These are phyloP conservation scores for Ophiostoma tasmaniense DNA, from an alignment of 2,329 filamentous ascomycete genomes.

Conservation along the genomic window DNA sequence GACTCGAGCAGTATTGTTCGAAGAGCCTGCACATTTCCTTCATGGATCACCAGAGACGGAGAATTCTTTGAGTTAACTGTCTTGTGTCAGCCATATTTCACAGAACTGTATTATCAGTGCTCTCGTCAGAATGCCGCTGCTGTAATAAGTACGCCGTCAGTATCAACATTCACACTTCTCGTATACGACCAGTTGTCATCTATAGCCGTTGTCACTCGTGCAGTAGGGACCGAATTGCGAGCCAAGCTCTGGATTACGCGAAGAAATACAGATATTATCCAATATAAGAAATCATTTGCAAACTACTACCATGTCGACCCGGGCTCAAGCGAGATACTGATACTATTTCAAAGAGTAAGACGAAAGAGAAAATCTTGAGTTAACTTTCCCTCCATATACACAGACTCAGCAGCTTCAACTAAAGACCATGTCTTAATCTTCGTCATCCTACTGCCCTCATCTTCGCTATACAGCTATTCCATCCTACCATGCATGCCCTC, in stretches of 20 bases:
- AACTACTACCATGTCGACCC: too few relatives aligned
- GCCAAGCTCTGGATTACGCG: constrained; percentile 10
- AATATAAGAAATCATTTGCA: too few relatives aligned
- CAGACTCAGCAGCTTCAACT: background rate
- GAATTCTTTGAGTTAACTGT: too few relatives aligned
- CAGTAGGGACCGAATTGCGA: constrained; percentile 10
- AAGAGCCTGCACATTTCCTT: constrained; percentile 8
- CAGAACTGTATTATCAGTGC: background rate
- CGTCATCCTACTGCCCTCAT: background rate
- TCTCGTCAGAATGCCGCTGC: background rate
- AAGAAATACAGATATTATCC: too few relatives aligned
- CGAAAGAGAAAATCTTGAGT: background rate
- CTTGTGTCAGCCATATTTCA: background rate
- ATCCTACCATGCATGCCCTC: background rate
- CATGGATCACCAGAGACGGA: too few relatives aligned
- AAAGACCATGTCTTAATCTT: background rate
- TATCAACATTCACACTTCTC: background rate
- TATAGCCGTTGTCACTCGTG: background rate
- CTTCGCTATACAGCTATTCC: background rate
- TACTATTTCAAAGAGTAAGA: background rate
- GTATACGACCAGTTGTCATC: background rate
- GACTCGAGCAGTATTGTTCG: constrained; percentile 12
- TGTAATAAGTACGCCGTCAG: background rate
- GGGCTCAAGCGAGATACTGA: background rate
- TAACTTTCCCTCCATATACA: background rate